phyloP scores from a whole-genome alignment of 1,139 yeast species.

The Pichia sp. region DNA sequence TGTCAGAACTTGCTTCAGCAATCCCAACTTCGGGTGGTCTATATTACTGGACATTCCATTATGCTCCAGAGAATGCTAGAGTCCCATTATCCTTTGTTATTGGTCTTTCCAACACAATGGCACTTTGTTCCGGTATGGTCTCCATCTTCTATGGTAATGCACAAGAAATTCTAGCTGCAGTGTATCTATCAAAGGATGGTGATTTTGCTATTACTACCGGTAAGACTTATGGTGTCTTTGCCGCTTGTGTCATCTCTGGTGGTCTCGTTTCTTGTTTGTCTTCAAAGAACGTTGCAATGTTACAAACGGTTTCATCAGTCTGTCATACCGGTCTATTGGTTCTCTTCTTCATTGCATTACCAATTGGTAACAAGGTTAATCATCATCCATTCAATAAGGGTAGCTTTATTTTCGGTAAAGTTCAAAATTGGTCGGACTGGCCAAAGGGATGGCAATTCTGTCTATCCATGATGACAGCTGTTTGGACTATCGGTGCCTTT shows the following conservation, averaged over 20 bases:
- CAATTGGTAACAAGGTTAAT: conserved; percentile 39
- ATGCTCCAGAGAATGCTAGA: conserved; percentile 40
- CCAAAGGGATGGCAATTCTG: conserved; percentile 56
- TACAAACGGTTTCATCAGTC: conserved; percentile 54
- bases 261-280: conserved; percentile 40
- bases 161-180: conserved; percentile 43
- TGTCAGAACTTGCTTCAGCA: conserved; percentile 57
- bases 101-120: conserved; percentile 52
- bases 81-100: conserved; percentile 45
- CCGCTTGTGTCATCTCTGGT: conserved; percentile 41
- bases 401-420: conserved; percentile 47
- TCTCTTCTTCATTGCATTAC: conserved; percentile 59
- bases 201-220: conserved; percentile 39
- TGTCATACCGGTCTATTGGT: conserved; percentile 48
- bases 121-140: conserved; percentile 49
- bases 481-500: conserved; percentile 60
- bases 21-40: conserved; percentile 70
- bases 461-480: conserved; percentile 51
- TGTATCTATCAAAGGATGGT: conserved; percentile 40
- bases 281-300: conserved; percentile 43
- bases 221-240: conserved; percentile 48
- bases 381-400: conserved; percentile 31
- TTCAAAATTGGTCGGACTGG: conserved; percentile 51
- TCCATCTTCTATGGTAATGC: conserved; percentile 56
- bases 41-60: conserved; percentile 49